Evolutionary conservation across 371 early-diverging fungal genomes (phyloP), one percentile per base, ranked within the genome.

Genomic region (Cokeromyces recurvatus): DNA sequence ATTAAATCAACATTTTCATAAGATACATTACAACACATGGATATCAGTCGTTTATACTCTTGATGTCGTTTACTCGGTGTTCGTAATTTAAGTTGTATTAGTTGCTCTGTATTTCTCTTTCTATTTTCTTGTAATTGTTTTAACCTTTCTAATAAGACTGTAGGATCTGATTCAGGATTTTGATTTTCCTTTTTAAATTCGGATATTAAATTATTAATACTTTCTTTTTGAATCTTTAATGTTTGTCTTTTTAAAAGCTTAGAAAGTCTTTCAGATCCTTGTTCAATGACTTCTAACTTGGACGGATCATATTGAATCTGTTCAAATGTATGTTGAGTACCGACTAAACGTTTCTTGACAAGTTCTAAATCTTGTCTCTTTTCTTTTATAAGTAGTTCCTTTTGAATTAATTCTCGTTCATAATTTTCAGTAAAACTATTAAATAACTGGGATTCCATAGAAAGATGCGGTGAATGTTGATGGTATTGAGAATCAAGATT

Each of bases 1-100:
- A 74, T 64, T 40, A 59, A 29, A 48, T 74, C 75, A 3, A 74
- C 75, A 49, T 66, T 66, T 39, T 74, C 71, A 43, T 71, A 70
- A 3, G 64, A 55, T 4, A 74, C 71, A 29, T 65, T 68, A 38
- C 75, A 74, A 16, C 71, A 74, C 56, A 68, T 64, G 20, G 69
- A 66, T 25, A 74, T 74, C 14, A 74, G 34, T 9, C 71, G 64
- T 24, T 71, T 74, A 41, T 74, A 74, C 19, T 74, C 67, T 50
- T 70, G 71, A 46, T 68, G 68, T 15, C 59, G 47, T 32, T 62
- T 59, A 20, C 55, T 55, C 0, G 75, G 70, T 17, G 55, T 54
- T 19, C 59, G 54, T 9, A 60, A 35, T 38, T 49, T 39, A 2
- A 68, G 34, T 4, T 42, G 20, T 11, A 62, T 43, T 10, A 68